These are phyloP conservation scores for Vararia minispora DNA, from an alignment of 768 basidiomycete genomes.

Conservation along the genomic window DNA sequence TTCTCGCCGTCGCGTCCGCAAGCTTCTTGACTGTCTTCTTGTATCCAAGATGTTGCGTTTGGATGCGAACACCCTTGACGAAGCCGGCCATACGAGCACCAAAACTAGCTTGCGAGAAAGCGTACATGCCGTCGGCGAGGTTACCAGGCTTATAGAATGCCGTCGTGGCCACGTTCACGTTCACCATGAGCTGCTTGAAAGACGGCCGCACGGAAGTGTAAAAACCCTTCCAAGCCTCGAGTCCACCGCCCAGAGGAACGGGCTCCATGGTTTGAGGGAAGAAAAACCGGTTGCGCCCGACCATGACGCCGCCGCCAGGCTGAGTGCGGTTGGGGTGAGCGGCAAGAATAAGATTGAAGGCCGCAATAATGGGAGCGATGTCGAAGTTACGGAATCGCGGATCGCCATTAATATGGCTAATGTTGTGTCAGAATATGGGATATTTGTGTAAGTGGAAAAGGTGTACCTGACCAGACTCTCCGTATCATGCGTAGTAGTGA, in stretches of 20 bases:
- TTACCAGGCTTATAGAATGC: conserved; percentile 34
- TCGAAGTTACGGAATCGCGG: conserved; percentile 32
- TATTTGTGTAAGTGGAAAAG: conserved; percentile 5
- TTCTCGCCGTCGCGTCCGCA: conserved; percentile 26
- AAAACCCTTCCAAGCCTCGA: conserved; percentile 47
- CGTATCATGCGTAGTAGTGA: conserved; percentile 32
- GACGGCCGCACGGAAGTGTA: conserved; percentile 29
- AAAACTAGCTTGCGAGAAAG: conserved; percentile 37
- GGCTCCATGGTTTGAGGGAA: conserved; percentile 25
- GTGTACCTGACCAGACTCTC: conserved; percentile 28
- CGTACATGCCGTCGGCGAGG: conserved; percentile 30
- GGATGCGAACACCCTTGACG: conserved; percentile 53
- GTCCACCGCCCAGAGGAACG: conserved; percentile 35
- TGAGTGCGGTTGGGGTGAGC: conserved; percentile 28
- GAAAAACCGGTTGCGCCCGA: conserved; percentile 44
- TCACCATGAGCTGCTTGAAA: conserved; percentile 38
- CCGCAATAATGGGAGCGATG: conserved; percentile 34
- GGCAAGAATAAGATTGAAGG: conserved; percentile 38
- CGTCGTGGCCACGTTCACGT: conserved; percentile 42
- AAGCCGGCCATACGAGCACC: conserved; percentile 52
- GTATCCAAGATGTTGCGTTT: conserved; percentile 62
- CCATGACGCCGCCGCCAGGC: conserved; percentile 33
- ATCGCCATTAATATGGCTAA: conserved; percentile 36
- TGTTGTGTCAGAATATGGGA: neutral
- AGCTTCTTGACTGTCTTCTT: conserved; percentile 59